These are phyloP conservation scores for Thermothielavioides terrestris DNA, from an alignment of 495 filamentous ascomycete species.

Conservation along the genomic window DNA sequence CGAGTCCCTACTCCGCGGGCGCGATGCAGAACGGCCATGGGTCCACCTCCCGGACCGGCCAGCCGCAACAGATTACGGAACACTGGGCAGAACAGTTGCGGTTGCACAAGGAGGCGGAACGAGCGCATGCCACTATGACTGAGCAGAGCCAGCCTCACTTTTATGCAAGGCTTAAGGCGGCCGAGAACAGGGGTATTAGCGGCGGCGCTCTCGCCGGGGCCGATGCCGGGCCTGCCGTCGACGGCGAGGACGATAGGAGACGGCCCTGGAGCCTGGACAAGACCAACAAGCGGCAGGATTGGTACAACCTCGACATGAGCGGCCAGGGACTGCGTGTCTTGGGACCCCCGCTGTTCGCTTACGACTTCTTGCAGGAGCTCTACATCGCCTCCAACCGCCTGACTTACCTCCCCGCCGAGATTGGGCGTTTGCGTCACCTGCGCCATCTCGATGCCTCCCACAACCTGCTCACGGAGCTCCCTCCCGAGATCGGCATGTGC, in stretches of 20 bases:
- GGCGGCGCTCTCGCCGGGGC: conserved; percentile 20
- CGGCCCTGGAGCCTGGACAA: conserved; percentile 47
- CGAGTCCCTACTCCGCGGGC: conserved; percentile 65
- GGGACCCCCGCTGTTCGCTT: conserved; percentile 67
- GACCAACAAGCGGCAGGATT: conserved; percentile 61
- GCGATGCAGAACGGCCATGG: conserved; percentile 69
- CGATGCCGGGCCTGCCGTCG: conserved; percentile 36
- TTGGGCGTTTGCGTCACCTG: conserved; percentile 72
- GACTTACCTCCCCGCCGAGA: conserved; percentile 59
- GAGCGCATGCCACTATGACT: conserved; percentile 59
- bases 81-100: conserved; percentile 86
- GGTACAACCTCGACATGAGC: conserved; percentile 85
- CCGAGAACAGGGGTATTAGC: conserved; percentile 52
- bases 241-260: conserved; percentile 61
- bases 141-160: conserved; percentile 46
- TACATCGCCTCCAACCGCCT: conserved; percentile 90
- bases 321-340: conserved; percentile 84
- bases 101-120: conserved; percentile 60
- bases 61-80: conserved; percentile 50
- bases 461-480: conserved; percentile 75
- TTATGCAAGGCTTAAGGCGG: conserved; percentile 45
- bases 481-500: conserved; percentile 92
- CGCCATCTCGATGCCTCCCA: conserved; percentile 76
- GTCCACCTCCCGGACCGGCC: conserved; percentile 34
- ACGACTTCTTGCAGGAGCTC: conserved; percentile 77